Evolutionary conservation across 2,329 filamentous ascomycete species (phyloP), one percentile per base, ranked within the genome.

Genomic region (Ophiocordyceps unilateralis): DNA sequence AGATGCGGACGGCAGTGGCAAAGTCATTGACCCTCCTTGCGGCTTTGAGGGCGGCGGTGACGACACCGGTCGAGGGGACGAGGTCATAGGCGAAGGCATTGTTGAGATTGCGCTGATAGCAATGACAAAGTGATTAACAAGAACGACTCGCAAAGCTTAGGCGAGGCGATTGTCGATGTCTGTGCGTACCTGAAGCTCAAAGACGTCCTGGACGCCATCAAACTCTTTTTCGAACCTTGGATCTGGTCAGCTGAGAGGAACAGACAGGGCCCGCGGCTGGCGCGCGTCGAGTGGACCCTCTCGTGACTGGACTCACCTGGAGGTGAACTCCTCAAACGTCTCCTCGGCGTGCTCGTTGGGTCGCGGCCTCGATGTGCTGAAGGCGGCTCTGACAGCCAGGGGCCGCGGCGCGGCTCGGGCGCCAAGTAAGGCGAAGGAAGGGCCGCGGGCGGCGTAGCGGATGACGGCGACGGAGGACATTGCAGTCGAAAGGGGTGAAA

Each of bases 21-120:
- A 81, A 96, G 74, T 98, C 91, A 68, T 98, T 95, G 62, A 98
- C 91, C 65, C 91, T 78, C 65, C 91, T 77, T 54, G 91, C 91
- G 56, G 91, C 91, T 68, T 82, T 87, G 57, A 98, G 78, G 51
- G 91, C 91, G 57, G 91, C 88, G 57, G 77, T 78, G 65, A 95
- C 76, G 61, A 98, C 91, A 54, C 84, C 78, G 51, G 89, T 80
- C 39, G 89, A 91, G 59, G 93, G 91, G 53, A 98, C 91, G 59
- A 98, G 82, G 80, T 98, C 91, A 81, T 98, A 98, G 61, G 91
- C 91, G 70, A 98, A 98, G 63, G 87, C 89, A 72, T 98, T 98
- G 81, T 98, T 98, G 61, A 94, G 75, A 73, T 94, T 94, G 67
- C 87, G 84, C 72, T 76, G 26, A 7, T 8, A 14, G 3, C 10